Conservation (phyloP, 768 basidiomycete genomes). For the Hygrocybe coccinea region DNA sequence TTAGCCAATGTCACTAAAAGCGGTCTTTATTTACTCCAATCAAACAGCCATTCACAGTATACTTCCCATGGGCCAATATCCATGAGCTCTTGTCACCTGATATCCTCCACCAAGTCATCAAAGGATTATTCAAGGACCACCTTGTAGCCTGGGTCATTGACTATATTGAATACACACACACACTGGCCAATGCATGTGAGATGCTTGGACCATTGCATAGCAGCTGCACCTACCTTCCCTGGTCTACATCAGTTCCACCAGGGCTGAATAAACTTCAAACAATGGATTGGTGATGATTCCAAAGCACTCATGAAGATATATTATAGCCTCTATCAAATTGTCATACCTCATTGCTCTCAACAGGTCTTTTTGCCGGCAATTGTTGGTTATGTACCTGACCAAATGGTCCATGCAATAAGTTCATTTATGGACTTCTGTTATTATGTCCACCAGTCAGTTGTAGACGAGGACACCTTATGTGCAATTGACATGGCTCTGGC, state of each 20-base stretch:
- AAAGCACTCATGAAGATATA: conserved; percentile 12
- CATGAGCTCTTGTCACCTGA: conserved; percentile 32
- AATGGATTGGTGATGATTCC: conserved; percentile 14
- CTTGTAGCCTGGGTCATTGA: conserved; percentile 33
- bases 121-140: conserved; percentile 40
- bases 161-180: conserved; percentile 23
- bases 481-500: conserved; percentile 4
- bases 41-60: background rate
- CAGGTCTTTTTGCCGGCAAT: conserved; percentile 23
- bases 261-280: conserved; percentile 6
- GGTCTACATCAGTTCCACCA: conserved; percentile 9
- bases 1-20: background rate
- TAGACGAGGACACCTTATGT: conserved; percentile 7
- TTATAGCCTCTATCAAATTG: background rate
- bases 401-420: conserved; percentile 13
- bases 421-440: conserved; percentile 25
- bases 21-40: background rate
- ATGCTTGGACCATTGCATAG: conserved; percentile 28
- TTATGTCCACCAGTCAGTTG: conserved; percentile 11
- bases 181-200: conserved; percentile 12
- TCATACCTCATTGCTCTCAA: no score
- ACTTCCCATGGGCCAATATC: conserved; percentile 28
- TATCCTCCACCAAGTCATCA: conserved; percentile 39
- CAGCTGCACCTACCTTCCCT: conserved; percentile 6
- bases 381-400: conserved; percentile 13